These are phyloP conservation scores for Hebeloma cylindrosporum DNA, from an alignment of 768 basidiomycete species.

Conservation along the genomic window DNA sequence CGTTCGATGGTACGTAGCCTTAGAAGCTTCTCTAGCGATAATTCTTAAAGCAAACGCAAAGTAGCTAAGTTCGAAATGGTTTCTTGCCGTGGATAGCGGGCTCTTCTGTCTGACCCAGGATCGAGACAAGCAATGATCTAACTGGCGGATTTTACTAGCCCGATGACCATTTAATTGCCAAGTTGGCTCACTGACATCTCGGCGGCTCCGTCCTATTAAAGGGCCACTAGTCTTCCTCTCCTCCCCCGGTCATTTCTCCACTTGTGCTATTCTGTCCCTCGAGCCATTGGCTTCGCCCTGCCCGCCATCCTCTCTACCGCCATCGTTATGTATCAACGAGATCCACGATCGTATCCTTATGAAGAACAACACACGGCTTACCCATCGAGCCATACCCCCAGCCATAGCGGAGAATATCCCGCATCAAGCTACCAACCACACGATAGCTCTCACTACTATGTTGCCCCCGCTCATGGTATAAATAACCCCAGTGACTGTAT, in stretches of 20 bases:
- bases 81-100: slow-evolving; percentile 44
- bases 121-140: slow-evolving; percentile 40
- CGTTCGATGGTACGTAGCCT: slow-evolving; percentile 32
- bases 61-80: slow-evolving; percentile 37
- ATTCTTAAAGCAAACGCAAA: slow-evolving; percentile 29
- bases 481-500: slow-evolving; percentile 25
- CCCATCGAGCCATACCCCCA: slow-evolving; percentile 27
- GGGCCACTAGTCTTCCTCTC: slow-evolving; percentile 29
- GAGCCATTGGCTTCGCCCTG: slow-evolving; percentile 6
- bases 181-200: slow-evolving; percentile 41
- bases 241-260: slow-evolving; percentile 28
- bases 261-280: slow-evolving; percentile 20
- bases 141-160: slow-evolving; percentile 35
- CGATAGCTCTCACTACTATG: slow-evolving; percentile 36
- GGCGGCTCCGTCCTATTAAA: slow-evolving; percentile 47
- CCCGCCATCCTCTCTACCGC: slow-evolving; percentile 22
- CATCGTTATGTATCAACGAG: slow-evolving; percentile 39
- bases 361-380: slow-evolving; percentile 36
- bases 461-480: slow-evolving; percentile 25
- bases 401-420: slow-evolving; percentile 30
- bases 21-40: slow-evolving; percentile 31
- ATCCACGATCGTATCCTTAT: slow-evolving; percentile 43
- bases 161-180: slow-evolving; percentile 37
- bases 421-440: slow-evolving; percentile 33
- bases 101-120: slow-evolving; percentile 40